Percentiles rank a stretch among this genome's conserved stretches.
phyloP scores from a whole-genome alignment of 2,329 filamentous ascomycete species.

The Monosporascus sp. region DNA sequence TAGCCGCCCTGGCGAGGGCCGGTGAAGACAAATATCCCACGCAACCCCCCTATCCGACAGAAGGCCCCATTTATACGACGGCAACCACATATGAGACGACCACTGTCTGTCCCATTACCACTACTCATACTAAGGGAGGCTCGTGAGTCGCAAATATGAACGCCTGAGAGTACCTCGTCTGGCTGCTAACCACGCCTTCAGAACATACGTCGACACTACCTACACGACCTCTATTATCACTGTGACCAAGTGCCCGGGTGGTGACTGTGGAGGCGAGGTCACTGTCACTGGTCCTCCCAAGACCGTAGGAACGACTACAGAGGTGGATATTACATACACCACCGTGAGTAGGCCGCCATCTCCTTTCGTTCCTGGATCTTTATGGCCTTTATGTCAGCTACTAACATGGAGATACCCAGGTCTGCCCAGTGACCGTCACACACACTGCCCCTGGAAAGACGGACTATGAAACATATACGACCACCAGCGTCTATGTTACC shows the following conservation, averaged over 20 bases:
- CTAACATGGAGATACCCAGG: slow-evolving; percentile 24
- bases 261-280: slow-evolving; percentile 25
- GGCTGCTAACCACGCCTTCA: slow-evolving; percentile 17
- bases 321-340: slow-evolving; percentile 35
- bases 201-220: slow-evolving; percentile 38
- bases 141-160: slow-evolving; percentile 28
- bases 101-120: slow-evolving; percentile 42
- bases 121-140: slow-evolving; percentile 35
- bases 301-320: slow-evolving; percentile 29
- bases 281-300: slow-evolving; percentile 33
- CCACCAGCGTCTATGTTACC: slow-evolving; percentile 36
- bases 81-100: slow-evolving; percentile 35
- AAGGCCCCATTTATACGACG: slow-evolving; percentile 9
- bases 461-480: slow-evolving; percentile 37
- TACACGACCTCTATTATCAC: slow-evolving; percentile 40
- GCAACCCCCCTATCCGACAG: neutral
- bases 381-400: slow-evolving; percentile 8
- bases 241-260: slow-evolving; percentile 35
- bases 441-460: slow-evolving; percentile 31
- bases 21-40: slow-evolving; percentile 4
- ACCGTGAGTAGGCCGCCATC: slow-evolving; percentile 10
- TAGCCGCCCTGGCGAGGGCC: slow-evolving; percentile 22
- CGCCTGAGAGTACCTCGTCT: neutral
- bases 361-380: slow-evolving; percentile 13
- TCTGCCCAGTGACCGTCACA: slow-evolving; percentile 30